Base-by-base conservation (phyloP, 2,329 filamentous ascomycete genomes). In the Trichoderma sp. region DNA sequence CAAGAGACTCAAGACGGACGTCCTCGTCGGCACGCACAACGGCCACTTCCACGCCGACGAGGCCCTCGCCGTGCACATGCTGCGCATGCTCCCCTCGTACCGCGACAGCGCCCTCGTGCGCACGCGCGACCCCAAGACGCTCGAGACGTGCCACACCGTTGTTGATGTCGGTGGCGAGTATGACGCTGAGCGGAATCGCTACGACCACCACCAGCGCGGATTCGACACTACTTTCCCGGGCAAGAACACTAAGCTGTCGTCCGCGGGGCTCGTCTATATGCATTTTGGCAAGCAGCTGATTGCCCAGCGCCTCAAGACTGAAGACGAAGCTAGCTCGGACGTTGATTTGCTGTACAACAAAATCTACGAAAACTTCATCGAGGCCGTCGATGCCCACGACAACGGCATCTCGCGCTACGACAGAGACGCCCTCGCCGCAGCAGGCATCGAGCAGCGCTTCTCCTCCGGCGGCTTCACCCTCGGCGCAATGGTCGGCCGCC, bases 1-100 rank as follows among this genome's bases (percentile, higher is more conserved):
- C 74, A 98, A 98, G 84, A 92, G 93, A 82, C 84, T 97, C 81
- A 97, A 97, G 88, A 93, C 91, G 76, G 66, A 68, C 66, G 84
- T 92, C 74, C 83, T 90, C 76, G 97, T 98, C 80, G 96, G 95
- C 79, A 99, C 96, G 34, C 96, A 99, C 88, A 98, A 92, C 84
- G 96, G 96, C 76, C 94, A 98, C 86, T 99, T 99, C 88, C 96
- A 99, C 85, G 96, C 96, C 81, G 96, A 99, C 82, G 96, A 99
- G 85, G 95, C 96, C 73, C 90, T 99, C 57, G 96, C 96, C 72
- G 95, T 99, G 75, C 94, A 97, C 86, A 94, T 99, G 87, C 92
- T 99, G 76, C 94, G 94, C 75, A 88, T 92, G 71, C 92, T 98
- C 20, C 95, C 96, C 26, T 84, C 91, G 72, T 99, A 98, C 85